phyloP scores from a whole-genome alignment of 495 filamentous ascomycete genomes.

The Daldinia concentrica region DNA sequence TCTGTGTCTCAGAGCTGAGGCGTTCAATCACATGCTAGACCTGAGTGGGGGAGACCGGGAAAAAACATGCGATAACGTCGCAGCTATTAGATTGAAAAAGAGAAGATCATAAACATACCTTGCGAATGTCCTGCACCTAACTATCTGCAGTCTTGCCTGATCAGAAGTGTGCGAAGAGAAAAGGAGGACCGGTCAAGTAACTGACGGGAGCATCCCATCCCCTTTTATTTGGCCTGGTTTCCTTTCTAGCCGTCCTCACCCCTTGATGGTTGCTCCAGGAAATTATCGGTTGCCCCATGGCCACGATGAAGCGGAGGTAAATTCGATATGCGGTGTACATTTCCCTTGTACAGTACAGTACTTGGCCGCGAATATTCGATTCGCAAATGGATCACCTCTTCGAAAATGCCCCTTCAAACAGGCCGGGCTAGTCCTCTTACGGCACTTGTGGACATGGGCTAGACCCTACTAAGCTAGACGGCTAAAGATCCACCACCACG shows the following conservation, averaged over 20 bases:
- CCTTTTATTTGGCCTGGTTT: slow-evolving; percentile 38
- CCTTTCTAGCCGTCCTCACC: slow-evolving; percentile 8
- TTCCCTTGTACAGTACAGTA: slow-evolving; percentile 21
- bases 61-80: slow-evolving; percentile 25
- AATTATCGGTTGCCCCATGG: slow-evolving; percentile 36
- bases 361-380: slow-evolving; percentile 25
- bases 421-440: slow-evolving; percentile 28
- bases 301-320: slow-evolving; percentile 36
- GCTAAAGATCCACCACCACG: slow-evolving; percentile 21
- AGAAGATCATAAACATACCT: slow-evolving; percentile 32
- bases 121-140: not conserved
- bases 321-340: slow-evolving; percentile 42
- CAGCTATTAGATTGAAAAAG: slow-evolving; percentile 9
- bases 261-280: slow-evolving; percentile 33
- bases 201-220: slow-evolving; percentile 11
- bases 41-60: slow-evolving; percentile 20
- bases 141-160: slow-evolving; percentile 9
- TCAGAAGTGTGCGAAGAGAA: slow-evolving; percentile 15
- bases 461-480: slow-evolving; percentile 22
- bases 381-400: slow-evolving; percentile 16
- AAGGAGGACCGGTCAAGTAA: slow-evolving; percentile 16
- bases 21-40: slow-evolving; percentile 38
- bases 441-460: slow-evolving; percentile 34
- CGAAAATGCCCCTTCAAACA: slow-evolving; percentile 26
- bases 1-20: not conserved